Base-by-base conservation (phyloP, 176 grass and related monocot species). In the Ananas comosus region DNA sequence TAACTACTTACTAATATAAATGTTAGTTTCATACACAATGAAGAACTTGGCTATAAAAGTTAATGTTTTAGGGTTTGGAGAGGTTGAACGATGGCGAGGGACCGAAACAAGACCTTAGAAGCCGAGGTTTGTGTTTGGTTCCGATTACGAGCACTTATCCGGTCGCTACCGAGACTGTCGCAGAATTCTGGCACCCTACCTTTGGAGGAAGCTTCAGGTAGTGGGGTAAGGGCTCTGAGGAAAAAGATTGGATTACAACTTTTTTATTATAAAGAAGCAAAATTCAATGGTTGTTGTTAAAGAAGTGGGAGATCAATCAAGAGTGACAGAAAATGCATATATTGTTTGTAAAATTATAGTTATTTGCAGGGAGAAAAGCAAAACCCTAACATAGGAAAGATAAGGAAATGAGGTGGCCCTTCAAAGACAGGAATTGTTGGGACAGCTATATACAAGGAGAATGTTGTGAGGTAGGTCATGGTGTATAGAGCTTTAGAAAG, bases 151-250 rank as follows among this genome's bases (percentile, higher is more conserved):
- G 74, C 64, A 76, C 64, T 10, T 76, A 49, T 51, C 74, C 64
- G 10, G 27, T 76, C 27, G 74, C 64, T 6, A 67, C 28, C 11
- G 74, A 76, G 25, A 57, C 66, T 13, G 28, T 64, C 13, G 50
- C 64, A 14, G 74, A 76, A 27, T 76, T 68, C 64, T 76, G 74
- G 74, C 74, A 76, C 14, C 74, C 74, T 68, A 49, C 64, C 13
- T 68, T 67, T 68, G 74, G 74, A 68, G 74, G 64, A 22, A 76
- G 16, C 64, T 76, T 76, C 74, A 33, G 50, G 16, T 76, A 67
- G 48, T 50, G 13, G 53, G 13, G 53, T 57, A 17, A 56, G 11
- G 53, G 53, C 16, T 12, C 12, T n/a, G 53, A n/a, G 54, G n/a
- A 59, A 59, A 16, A 61, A 22, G 33, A 5, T 42, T 61, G 16